Percentiles rank a stretch among this genome's conserved stretches.
Conservation (phyloP, 495 filamentous ascomycete genomes). For the Penicillium cosmopolitanum region DNA sequence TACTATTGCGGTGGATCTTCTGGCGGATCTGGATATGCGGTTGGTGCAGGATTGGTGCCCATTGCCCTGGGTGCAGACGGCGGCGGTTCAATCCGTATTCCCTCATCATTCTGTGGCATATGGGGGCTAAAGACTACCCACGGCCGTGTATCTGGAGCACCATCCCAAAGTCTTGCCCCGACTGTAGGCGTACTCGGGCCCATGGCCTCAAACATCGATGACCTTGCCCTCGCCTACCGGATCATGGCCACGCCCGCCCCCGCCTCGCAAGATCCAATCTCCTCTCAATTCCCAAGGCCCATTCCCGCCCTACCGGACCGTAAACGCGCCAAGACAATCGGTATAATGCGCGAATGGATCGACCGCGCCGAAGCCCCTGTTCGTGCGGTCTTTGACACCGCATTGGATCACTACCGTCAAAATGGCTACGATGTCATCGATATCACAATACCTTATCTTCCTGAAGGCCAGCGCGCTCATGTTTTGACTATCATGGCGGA, state of each 20-base stretch:
- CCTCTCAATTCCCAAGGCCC: constrained; percentile 55
- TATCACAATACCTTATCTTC: constrained; percentile 76
- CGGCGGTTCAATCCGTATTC: constrained; percentile 84
- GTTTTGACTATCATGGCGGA: constrained; percentile 79
- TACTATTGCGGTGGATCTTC: constrained; percentile 93
- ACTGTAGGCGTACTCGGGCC: constrained; percentile 74
- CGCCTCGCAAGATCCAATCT: constrained; percentile 45
- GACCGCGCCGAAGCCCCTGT: constrained; percentile 67
- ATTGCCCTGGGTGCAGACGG: constrained; percentile 85
- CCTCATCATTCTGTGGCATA: constrained; percentile 79
- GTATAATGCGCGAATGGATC: constrained; percentile 78
- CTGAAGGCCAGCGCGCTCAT: constrained; percentile 76
- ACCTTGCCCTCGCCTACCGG: constrained; percentile 82
- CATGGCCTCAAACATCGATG: constrained; percentile 73
- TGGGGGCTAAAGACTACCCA: constrained; percentile 89
- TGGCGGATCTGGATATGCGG: constrained; percentile 78
- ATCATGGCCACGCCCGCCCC: constrained; percentile 75
- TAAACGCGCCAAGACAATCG: constrained; percentile 58
- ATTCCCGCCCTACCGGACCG: constrained; percentile 20
- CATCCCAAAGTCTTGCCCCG: constrained; percentile 62
- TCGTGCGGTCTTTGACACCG: constrained; percentile 57
- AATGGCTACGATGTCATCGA: constrained; percentile 69
- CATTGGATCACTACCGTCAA: constrained; percentile 63
- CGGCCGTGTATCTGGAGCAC: constrained; percentile 68
- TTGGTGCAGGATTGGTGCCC: constrained; percentile 75